These are phyloP conservation scores for Eucalyptus urophylla DNA, from an alignment of 345 rosid species.

Conservation along the genomic window DNA sequence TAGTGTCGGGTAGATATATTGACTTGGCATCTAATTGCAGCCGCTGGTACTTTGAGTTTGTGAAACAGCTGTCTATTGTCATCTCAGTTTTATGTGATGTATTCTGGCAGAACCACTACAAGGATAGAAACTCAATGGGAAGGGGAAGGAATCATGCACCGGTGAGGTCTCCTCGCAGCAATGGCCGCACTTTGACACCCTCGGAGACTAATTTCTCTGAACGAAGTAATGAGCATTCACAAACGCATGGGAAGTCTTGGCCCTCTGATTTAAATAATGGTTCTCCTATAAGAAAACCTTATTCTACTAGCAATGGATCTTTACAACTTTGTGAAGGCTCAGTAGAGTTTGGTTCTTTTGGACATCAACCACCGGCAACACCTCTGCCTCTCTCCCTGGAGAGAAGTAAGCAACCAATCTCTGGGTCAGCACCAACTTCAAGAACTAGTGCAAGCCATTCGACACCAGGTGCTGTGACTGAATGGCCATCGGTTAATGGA, in stretches of 20 bases:
- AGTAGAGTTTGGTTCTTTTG: slow-evolving; percentile 31
- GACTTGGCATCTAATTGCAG: neutral
- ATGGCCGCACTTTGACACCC: slow-evolving; percentile 15
- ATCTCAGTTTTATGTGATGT: slow-evolving; percentile 1
- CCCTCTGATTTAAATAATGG: slow-evolving; percentile 18
- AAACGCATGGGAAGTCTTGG: slow-evolving; percentile 24
- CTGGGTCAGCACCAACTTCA: slow-evolving; percentile 4
- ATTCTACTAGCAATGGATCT: slow-evolving; percentile 32
- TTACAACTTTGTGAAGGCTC: slow-evolving; percentile 15
- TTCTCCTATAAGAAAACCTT: slow-evolving; percentile 20
- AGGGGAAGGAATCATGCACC: slow-evolving; percentile 46
- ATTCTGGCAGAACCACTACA: slow-evolving; percentile 68
- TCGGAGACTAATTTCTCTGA: slow-evolving; percentile 29
- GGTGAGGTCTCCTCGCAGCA: slow-evolving; percentile 48
- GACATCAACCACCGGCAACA: slow-evolving; percentile 5
- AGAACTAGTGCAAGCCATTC: slow-evolving; percentile 4
- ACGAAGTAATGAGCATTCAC: slow-evolving; percentile 26
- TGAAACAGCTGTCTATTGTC: neutral
- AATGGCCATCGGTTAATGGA: slow-evolving; percentile 5
- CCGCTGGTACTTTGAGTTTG: neutral
- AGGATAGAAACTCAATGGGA: slow-evolving; percentile 25
- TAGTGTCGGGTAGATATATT: neutral
- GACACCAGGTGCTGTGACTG: neutral
- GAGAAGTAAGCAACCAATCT: slow-evolving; percentile 7
- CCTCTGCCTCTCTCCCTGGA: neutral